Base-by-base conservation (phyloP, 2,329 filamentous ascomycete genomes). In the Arachnomyces sp. region DNA sequence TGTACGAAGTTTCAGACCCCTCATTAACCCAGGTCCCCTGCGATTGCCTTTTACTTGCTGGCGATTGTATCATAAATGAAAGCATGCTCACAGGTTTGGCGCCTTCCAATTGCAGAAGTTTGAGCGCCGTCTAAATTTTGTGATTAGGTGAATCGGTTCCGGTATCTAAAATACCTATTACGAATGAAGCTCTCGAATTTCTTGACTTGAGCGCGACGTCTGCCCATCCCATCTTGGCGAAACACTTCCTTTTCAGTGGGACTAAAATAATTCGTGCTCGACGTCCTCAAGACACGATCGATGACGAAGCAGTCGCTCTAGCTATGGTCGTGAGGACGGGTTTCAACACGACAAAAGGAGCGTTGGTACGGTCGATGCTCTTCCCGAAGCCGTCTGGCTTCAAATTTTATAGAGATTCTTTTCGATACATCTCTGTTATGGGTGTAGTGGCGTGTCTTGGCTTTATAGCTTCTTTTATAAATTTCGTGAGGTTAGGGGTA, bases 321-420 rank as follows among this genome's bases (percentile, higher is more conserved):
- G 92, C 90, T 9, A 82, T 98, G 65, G 88, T 95, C 12, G 82
- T 95, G 18, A 79, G 92, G 46, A 98, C 89, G 2, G 92, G 92
- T 2, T 98, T 98, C 66, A 93, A 93, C 60, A 98, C 92, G 0
- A 98, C 92, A 2, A 98, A 98, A 61, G 92, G 92, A 16, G 86
- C 92, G 7, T 70, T 98, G 13, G 88, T 98, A 44, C 84, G 92
- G 16, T 96, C 92, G 1, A 98, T 98, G 90, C 75, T 98, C 29
- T 98, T 98, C 58, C 93, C 92, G 0, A 98, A 98, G 57, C 92
- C 92, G 1, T 95, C 90, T 1, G 90, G 90, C 0, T 98, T 98
- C 76, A 96, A 93, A 55, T 98, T 98, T 60, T 98, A 98, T 61
- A 80, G 87, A 31, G 92, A 98, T 61, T 95, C 90, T 0, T 98